Percentiles rank a stretch among this genome's conserved stretches.
Conservation (phyloP, 2,329 filamentous ascomycete species). For the Lasiodiplodia gonubiensis region DNA sequence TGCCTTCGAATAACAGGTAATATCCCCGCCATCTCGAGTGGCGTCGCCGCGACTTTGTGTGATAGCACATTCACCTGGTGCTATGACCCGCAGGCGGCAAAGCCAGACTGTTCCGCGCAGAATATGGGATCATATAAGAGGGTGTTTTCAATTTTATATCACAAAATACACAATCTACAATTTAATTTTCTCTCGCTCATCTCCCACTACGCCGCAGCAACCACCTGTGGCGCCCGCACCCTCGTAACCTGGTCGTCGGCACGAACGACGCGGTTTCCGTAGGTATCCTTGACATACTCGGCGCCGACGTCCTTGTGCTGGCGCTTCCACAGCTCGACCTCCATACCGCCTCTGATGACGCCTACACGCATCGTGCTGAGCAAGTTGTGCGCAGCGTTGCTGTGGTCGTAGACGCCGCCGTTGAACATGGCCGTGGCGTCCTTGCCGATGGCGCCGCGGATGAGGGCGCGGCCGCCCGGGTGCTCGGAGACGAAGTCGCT, state of each 20-base stretch:
- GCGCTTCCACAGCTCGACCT: conserved; percentile 93
- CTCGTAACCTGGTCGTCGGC: conserved; percentile 24
- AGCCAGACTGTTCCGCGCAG: neutral
- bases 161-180: neutral
- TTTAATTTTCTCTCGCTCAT: neutral
- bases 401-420: conserved; percentile 87
- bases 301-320: conserved; percentile 56
- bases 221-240: conserved; percentile 15
- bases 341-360: conserved; percentile 77
- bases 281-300: conserved; percentile 20
- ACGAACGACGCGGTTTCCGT: conserved; percentile 15
- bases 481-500: conserved; percentile 85
- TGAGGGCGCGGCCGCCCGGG: conserved; percentile 88
- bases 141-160: neutral
- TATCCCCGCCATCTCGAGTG: no score
- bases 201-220: neutral
- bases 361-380: conserved; percentile 87
- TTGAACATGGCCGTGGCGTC: conserved; percentile 92
- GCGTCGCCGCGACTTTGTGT: no score
- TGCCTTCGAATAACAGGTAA: no score
- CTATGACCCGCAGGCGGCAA: no score
- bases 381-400: conserved; percentile 87
- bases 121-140: no score
- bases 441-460: conserved; percentile 81
- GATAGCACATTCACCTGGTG: no score